Base-by-base conservation (phyloP, 1,139 yeast species). In the Lodderomyces metapsilosis region DNA sequence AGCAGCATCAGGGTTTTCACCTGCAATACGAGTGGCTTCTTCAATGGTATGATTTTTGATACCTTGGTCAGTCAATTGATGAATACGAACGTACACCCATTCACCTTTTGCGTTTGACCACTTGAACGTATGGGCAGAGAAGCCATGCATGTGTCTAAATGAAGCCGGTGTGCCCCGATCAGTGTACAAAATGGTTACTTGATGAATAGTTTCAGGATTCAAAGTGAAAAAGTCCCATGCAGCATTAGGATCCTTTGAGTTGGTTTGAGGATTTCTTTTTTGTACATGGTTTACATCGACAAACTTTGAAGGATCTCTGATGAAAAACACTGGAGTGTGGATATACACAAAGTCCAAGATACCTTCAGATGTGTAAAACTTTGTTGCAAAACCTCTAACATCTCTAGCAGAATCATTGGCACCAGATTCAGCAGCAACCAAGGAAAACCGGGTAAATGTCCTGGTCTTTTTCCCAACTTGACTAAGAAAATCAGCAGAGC, bases 251-350 rank as follows among this genome's bases (percentile, higher is more conserved):
- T 88, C 95, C 58, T 85, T 85, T 62, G 84, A 71, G 64, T 86
- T 85, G 38, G 94, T 86, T 66, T 84, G 80, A 36, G 95, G 95
- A 68, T 84, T 80, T 62, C 87, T 66, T 75, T 82, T 82, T 61
- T 82, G 87, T 25, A 95, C 84, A 74, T 88, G 95, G 59, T 88
- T 87, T 61, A 88, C 87, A 64, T 83, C 83, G 39, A 95, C 94
- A 73, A 88, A 88, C 73, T 88, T 86, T 45, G 85, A 74, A 46
- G 95, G 95, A 66, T 88, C 91, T 61, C 95, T 78, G 52, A 87
- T 73, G 69, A 87, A 87, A 66, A 87, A 87, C 43, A 87, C 78
- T 22, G 96, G 96, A 34, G 95, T 88, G 74, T 87, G 87, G 75
- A 86, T 88, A 74, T 82, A 85, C 28, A 87, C 96, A 74, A 86